These are phyloP conservation scores for Warburgia ugandensis DNA, from an alignment of 164 flowering plant genomes.

Conservation along the genomic window DNA sequence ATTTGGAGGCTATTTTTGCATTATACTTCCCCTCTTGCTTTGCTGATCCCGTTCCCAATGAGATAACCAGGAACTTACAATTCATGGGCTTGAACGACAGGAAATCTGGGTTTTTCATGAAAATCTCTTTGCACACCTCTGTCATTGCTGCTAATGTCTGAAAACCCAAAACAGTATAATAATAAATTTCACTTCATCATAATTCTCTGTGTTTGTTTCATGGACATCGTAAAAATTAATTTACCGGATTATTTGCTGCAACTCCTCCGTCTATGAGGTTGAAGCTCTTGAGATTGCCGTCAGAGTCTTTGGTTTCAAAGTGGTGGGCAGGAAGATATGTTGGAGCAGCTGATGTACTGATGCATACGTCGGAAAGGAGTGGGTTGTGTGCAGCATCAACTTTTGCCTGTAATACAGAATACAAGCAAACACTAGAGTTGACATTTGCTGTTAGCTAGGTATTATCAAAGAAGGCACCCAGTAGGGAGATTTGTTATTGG, in stretches of 20 bases:
- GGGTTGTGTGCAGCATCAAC: constrained; percentile 17
- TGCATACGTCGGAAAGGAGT: constrained; percentile 29
- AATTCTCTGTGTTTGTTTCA: too few species aligned
- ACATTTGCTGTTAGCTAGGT: too few species aligned
- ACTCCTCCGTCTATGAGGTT: constrained; percentile 42
- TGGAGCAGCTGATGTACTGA: constrained; percentile 30
- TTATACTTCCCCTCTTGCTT: constrained; percentile 29
- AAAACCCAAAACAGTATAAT: too few species aligned
- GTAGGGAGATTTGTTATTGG: too few species aligned
- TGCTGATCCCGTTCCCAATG: constrained; percentile 44
- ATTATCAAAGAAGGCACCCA: too few species aligned
- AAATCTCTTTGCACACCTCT: constrained; percentile 25
- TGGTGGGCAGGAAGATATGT: constrained; percentile 14
- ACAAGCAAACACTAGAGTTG: neutral
- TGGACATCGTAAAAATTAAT: too few species aligned
- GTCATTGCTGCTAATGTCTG: constrained; percentile 41
- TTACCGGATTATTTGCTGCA: constrained; percentile 42
- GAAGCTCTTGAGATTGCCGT: constrained; percentile 15
- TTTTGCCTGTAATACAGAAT: constrained; percentile 21
- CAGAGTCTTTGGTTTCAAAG: constrained; percentile 16
- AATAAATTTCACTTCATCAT: neutral
- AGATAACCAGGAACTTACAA: constrained; percentile 31
- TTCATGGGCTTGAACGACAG: constrained; percentile 22
- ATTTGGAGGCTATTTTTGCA: constrained; percentile 28
- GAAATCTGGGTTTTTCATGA: constrained; percentile 15